These are phyloP conservation scores for Neopestalotiopsis clavispora DNA, from an alignment of 2,329 filamentous ascomycete genomes.

Conservation along the genomic window DNA sequence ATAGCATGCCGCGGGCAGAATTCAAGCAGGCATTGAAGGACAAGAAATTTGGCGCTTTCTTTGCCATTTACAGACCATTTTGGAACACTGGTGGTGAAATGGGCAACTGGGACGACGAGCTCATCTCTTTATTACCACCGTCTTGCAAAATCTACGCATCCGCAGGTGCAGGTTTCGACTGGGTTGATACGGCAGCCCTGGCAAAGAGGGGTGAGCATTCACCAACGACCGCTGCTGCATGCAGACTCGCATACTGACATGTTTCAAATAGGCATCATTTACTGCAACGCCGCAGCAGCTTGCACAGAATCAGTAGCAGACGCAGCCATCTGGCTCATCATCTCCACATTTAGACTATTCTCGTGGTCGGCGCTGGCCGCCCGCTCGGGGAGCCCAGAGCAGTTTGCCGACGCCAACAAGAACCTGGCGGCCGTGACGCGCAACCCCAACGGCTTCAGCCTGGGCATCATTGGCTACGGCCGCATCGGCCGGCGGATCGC, in stretches of 20 bases:
- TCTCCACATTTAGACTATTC: slow-evolving; percentile 16
- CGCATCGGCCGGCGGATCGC: slow-evolving; percentile 16
- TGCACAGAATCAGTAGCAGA: slow-evolving; percentile 18
- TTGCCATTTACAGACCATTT: slow-evolving; percentile 16
- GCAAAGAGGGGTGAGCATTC: slow-evolving; percentile 10
- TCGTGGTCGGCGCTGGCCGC: slow-evolving; percentile 17
- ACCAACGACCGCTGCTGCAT: not conserved
- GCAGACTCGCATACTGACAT: not conserved
- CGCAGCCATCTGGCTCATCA: slow-evolving; percentile 17
- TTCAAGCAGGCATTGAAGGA: slow-evolving; percentile 22
- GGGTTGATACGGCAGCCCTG: slow-evolving; percentile 14
- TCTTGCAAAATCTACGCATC: slow-evolving; percentile 17
- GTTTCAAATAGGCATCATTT: slow-evolving; percentile 3
- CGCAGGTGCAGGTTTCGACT: slow-evolving; percentile 17
- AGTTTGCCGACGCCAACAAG: slow-evolving; percentile 15
- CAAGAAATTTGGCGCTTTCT: slow-evolving; percentile 19
- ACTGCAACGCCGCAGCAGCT: slow-evolving; percentile 17
- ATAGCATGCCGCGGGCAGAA: slow-evolving; percentile 24
- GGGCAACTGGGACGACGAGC: slow-evolving; percentile 18
- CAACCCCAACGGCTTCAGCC: slow-evolving; percentile 17
- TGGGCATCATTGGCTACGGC: slow-evolving; percentile 16
- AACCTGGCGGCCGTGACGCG: slow-evolving; percentile 16
- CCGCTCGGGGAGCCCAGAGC: slow-evolving; percentile 12
- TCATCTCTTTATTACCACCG: slow-evolving; percentile 15
- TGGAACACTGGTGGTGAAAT: slow-evolving; percentile 19